Base-by-base conservation (phyloP, 75 land plant genomes). In the Chamaecyparis obtusa region DNA sequence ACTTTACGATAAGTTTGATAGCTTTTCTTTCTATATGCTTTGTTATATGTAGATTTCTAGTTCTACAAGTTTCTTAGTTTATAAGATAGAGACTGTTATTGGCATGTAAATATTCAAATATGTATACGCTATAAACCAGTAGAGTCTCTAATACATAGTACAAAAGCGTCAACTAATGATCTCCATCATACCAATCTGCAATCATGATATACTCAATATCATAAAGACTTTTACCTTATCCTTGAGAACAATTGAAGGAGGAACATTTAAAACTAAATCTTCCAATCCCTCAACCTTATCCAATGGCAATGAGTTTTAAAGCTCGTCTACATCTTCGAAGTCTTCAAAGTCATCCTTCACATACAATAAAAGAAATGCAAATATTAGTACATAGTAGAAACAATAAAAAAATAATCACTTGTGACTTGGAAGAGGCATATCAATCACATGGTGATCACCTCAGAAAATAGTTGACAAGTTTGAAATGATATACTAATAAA, bases 201-300 rank as follows among this genome's bases (percentile, higher is more conserved):
- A 37, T 19, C 9, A 37, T 32, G 37, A 36, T 32, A 44, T 80
- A 27, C 46, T 48, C 9, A 27, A 80, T 80, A 80, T 44, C 46
- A 80, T 3, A 19, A 80, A 80, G 83, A 80, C 39, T 9, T 27
- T 88, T 87, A 96, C 98, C 98, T 96, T 98, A 43, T 88, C 93
- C 82, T 92, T 92, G 27, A 88, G 86, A 56, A 90, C 91, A 91
- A 96, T 92, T 86, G 86, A 87, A 46, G 97, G 89, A 85, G 97
- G 86, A 36, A 91, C 94, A 89, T 88, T 92, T n/a, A 95, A 84
- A 83, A 95, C 93, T 76, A 98, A 86, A 90, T 94, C 94, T 88
- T 98, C 99, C 87, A 96, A 91, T 9, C 98, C 91, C 64, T 98
- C 99, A 84, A 98, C 93, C 87, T 97, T 97, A 56, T 98, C 99